Conservation (phyloP, 176 grass and related monocot genomes). For the Rhipidocladum racemiflorum region DNA sequence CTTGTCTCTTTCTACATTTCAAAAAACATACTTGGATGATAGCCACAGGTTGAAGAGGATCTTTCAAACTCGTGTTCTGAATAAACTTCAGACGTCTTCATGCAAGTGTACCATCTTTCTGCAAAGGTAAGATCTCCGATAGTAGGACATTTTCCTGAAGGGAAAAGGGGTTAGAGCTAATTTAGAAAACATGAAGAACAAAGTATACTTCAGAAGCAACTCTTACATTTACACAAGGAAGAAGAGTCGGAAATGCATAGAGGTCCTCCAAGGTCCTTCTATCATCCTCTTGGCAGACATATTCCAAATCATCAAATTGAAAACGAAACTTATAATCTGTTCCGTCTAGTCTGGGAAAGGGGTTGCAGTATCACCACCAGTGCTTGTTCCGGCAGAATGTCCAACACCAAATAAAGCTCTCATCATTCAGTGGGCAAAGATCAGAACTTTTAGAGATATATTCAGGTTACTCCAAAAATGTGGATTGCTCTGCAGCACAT, state of each 20-base stretch:
- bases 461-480: slow-evolving; percentile 75
- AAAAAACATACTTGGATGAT: slow-evolving; percentile 87
- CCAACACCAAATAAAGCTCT: slow-evolving; percentile 61
- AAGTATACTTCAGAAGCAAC: slow-evolving; percentile 19
- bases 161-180: slow-evolving; percentile 18
- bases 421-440: slow-evolving; percentile 84
- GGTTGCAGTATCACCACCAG: slow-evolving; percentile 1
- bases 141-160: slow-evolving; percentile 61
- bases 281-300: slow-evolving; percentile 52
- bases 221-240: slow-evolving; percentile 71
- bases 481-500: slow-evolving; percentile 48
- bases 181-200: slow-evolving; percentile 21
- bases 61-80: slow-evolving; percentile 57
- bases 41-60: slow-evolving; percentile 70
- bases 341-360: slow-evolving; percentile 39
- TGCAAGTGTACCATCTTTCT: slow-evolving; percentile 79
- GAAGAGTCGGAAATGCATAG: slow-evolving; percentile 81
- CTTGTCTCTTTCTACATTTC: slow-evolving; percentile 84
- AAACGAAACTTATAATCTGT: slow-evolving; percentile 91
- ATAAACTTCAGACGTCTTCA: slow-evolving; percentile 83
- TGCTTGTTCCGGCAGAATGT: slow-evolving; percentile 35
- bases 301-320: slow-evolving; percentile 57
- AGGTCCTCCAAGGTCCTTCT: slow-evolving; percentile 58
- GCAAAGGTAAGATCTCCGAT: slow-evolving; percentile 81
- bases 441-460: slow-evolving; percentile 70